phyloP scores from a whole-genome alignment of 2,329 filamentous ascomycete genomes.

The Neoscytalidium dimidiatum region DNA sequence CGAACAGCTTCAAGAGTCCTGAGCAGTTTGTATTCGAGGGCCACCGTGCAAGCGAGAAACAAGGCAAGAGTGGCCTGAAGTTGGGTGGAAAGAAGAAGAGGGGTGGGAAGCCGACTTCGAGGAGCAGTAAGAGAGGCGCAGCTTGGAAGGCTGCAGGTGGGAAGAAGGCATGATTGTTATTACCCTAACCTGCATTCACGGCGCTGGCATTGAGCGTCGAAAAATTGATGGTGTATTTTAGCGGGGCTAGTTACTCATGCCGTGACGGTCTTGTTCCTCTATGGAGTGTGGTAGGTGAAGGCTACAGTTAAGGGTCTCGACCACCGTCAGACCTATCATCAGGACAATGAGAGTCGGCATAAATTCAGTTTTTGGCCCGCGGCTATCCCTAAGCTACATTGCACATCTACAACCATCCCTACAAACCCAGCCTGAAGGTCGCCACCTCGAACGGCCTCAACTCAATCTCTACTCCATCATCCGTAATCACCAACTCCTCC shows the following conservation, averaged over 20 bases:
- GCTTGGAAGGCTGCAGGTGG: conserved; percentile 47
- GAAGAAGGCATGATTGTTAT: conserved; percentile 29
- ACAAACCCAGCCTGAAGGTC: conserved; percentile 59
- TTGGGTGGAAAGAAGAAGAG: conserved; percentile 50
- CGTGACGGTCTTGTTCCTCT: too few relatives aligned
- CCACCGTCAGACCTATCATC: too few relatives aligned
- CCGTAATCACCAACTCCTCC: conserved; percentile 53
- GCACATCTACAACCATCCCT: background rate
- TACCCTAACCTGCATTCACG: background rate
- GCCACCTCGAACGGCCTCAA: conserved; percentile 83
- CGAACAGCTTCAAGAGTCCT: conserved; percentile 55
- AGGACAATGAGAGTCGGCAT: too few relatives aligned
- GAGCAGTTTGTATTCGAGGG: conserved; percentile 82
- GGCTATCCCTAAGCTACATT: too few relatives aligned
- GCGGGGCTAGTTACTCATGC: too few relatives aligned
- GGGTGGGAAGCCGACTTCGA: conserved; percentile 40
- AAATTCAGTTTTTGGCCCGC: too few relatives aligned
- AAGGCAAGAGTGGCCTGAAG: conserved; percentile 64
- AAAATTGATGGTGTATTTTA: background rate
- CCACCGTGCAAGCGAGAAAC: conserved; percentile 68
- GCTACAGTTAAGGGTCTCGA: too few relatives aligned
- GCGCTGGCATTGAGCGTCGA: background rate
- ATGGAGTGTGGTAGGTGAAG: too few relatives aligned
- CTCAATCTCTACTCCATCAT: conserved; percentile 47
- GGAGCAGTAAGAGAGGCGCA: conserved; percentile 45